phyloP scores from a whole-genome alignment of 2,329 filamentous ascomycete genomes.

The Colletotrichum sp. region DNA sequence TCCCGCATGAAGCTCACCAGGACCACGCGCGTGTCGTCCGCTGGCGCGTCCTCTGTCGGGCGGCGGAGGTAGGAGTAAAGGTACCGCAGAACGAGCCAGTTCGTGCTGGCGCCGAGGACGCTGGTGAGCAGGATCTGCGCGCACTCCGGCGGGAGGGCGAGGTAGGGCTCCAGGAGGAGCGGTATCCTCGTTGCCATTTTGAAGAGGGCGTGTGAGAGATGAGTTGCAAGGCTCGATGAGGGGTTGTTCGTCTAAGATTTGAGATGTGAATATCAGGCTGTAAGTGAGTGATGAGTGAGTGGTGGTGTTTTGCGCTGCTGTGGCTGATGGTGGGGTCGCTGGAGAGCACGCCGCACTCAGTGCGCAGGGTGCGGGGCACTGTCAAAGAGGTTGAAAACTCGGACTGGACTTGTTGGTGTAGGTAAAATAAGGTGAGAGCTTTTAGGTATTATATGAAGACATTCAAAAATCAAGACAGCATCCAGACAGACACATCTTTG shows the following conservation, averaged over 20 bases:
- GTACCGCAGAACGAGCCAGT: slow-evolving; percentile 69
- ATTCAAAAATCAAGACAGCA: neutral
- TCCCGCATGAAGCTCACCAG: slow-evolving; percentile 86
- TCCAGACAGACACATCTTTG: neutral
- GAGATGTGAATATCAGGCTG: neutral
- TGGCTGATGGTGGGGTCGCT: neutral
- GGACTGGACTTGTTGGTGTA: neutral
- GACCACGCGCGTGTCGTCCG: slow-evolving; percentile 60
- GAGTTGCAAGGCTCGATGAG: fast-evolving
- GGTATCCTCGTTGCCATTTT: slow-evolving; percentile 64
- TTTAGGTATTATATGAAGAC: fast-evolving
- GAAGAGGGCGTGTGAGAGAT: too few species aligned
- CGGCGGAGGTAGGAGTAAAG: slow-evolving; percentile 50
- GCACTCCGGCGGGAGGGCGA: slow-evolving; percentile 60
- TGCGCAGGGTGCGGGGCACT: neutral
- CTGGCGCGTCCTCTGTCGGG: neutral
- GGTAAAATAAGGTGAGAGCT: fast-evolving
- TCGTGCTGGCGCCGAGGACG: slow-evolving; percentile 67
- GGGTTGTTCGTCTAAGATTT: neutral
- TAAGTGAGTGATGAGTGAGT: neutral
- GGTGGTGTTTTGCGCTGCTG: neutral
- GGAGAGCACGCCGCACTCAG: neutral
- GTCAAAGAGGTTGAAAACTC: neutral
- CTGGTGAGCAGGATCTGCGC: slow-evolving; percentile 72
- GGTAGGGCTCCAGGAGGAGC: slow-evolving; percentile 68